Conservation (phyloP, 2,329 filamentous ascomycete genomes). For the Diaporthe sp. region DNA sequence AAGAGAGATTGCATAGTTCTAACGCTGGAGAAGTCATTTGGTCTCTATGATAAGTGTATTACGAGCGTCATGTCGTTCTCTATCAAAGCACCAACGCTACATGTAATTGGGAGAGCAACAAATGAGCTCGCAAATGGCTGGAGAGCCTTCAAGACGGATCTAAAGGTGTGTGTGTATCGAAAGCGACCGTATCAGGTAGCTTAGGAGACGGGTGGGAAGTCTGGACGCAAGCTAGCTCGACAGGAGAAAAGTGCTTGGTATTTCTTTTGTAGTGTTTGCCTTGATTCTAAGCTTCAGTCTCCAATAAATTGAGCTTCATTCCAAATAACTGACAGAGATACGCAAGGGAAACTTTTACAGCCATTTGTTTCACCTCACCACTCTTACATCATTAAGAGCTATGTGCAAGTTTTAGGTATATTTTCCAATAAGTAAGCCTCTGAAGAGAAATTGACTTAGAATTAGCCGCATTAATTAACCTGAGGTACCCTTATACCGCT, state of each 20-base stretch:
- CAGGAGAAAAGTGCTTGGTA: conserved; percentile 3
- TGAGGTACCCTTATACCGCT: too few species aligned
- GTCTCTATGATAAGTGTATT: conserved; percentile 21
- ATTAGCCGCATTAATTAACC: too few species aligned
- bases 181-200: conserved; percentile 17
- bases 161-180: conserved; percentile 5
- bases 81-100: conserved; percentile 8
- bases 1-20: conserved; percentile 15
- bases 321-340: neutral
- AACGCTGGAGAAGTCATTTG: conserved; percentile 13
- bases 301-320: neutral
- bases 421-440: too few species aligned
- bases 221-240: conserved; percentile 20
- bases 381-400: neutral
- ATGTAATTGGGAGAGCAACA: conserved; percentile 18
- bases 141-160: neutral
- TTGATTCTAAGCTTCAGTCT: conserved; percentile 15
- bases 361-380: neutral
- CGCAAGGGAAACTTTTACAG: neutral
- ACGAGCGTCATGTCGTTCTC: conserved; percentile 9
- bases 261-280: conserved; percentile 19
- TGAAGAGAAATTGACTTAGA: too few species aligned
- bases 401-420: too few species aligned
- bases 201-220: neutral
- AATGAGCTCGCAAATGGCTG: conserved; percentile 11